These are phyloP conservation scores for Aphanomyces invadans DNA, from an alignment of 352 stramenopile species.

Conservation along the genomic window DNA sequence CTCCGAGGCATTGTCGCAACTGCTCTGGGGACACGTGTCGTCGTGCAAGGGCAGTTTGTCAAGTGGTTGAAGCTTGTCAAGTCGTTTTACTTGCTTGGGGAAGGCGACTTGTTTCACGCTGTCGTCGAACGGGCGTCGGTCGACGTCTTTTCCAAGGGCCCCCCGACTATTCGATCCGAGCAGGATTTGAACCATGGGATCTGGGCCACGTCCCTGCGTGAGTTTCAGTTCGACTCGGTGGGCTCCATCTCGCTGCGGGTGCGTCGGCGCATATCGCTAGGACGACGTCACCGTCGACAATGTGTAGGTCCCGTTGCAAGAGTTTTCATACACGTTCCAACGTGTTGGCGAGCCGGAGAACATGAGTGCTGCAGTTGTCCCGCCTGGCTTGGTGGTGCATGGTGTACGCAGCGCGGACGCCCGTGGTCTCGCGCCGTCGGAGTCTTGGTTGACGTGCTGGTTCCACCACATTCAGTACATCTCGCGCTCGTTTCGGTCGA, in stretches of 20 bases:
- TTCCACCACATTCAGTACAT: background rate
- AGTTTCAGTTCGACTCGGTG: conserved; percentile 35
- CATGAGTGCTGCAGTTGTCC: background rate
- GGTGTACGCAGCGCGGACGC: background rate
- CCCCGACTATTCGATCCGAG: conserved; percentile 43
- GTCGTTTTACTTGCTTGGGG: conserved; percentile 54
- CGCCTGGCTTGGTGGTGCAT: background rate
- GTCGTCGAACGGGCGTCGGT: conserved; percentile 61
- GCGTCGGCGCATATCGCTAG: no score
- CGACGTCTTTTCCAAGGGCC: conserved; percentile 43
- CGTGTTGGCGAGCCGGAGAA: background rate
- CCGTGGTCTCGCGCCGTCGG: background rate
- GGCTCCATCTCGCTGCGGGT: background rate
- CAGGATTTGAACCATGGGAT: conserved; percentile 57
- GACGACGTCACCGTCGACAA: background rate
- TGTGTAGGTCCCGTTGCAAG: background rate
- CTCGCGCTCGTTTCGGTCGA: background rate
- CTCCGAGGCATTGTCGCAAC: conserved; percentile 46
- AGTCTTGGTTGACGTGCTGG: background rate
- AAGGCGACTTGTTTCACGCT: conserved; percentile 64
- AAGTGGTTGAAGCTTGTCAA: conserved; percentile 36
- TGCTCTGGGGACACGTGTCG: conserved; percentile 52
- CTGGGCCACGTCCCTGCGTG: conserved; percentile 45
- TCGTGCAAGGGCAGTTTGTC: conserved; percentile 59
- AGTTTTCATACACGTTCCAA: background rate